These are phyloP conservation scores for Cladophialophora bantiana DNA, from an alignment of 2,329 filamentous ascomycete genomes.

Conservation along the genomic window DNA sequence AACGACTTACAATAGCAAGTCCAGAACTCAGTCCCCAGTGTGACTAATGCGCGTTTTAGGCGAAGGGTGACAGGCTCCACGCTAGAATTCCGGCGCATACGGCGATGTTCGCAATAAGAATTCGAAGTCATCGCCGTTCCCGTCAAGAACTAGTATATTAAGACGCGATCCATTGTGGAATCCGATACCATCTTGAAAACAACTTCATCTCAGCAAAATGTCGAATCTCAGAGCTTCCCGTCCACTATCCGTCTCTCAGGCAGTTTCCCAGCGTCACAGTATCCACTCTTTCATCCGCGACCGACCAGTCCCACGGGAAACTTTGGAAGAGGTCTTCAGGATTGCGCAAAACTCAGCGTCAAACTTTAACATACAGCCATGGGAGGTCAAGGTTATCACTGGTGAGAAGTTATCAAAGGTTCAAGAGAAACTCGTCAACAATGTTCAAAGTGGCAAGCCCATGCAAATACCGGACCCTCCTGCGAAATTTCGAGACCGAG, in stretches of 20 bases:
- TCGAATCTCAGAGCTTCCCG: not conserved
- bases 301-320: not conserved
- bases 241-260: not conserved
- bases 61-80: too few species aligned
- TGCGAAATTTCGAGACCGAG: not conserved
- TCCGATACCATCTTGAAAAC: too few species aligned
- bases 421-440: not conserved
- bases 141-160: too few species aligned
- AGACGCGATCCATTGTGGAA: too few species aligned
- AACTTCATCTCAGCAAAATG: not conserved
- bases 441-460: not conserved
- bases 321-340: conserved; percentile 2
- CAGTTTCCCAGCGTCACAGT: conserved; percentile 2
- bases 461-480: not conserved
- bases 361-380: conserved; percentile 7
- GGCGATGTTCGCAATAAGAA: too few species aligned
- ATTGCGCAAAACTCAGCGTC: conserved; percentile 7
- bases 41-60: too few species aligned
- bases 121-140: too few species aligned
- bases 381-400: conserved; percentile 10
- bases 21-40: too few species aligned
- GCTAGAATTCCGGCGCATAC: too few species aligned
- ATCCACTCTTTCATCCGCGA: conserved; percentile 7
- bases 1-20: too few species aligned
- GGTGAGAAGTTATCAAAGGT: not conserved